Percentiles rank a stretch among this genome's conserved stretches.
Evolutionary conservation across 208 protist genomes (phyloP).

Genomic region (Lotmaria passim): DNA sequence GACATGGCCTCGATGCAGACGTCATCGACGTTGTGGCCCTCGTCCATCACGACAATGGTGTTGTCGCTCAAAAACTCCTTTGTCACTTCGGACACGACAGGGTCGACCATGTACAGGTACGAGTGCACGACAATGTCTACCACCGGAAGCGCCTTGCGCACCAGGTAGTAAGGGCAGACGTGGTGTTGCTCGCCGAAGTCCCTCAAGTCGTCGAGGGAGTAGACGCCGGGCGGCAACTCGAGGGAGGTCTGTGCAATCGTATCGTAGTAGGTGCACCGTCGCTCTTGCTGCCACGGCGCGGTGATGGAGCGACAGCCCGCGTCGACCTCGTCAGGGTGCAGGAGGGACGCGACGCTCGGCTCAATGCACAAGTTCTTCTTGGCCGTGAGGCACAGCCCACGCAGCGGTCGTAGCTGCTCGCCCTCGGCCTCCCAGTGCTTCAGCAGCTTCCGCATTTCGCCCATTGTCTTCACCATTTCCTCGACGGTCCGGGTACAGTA

Average conservation of each 20-base stretch:
- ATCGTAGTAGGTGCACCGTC: conserved; percentile 86
- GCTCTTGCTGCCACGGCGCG: conserved; percentile 89
- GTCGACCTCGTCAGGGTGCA: conserved; percentile 93
- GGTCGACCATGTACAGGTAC: conserved; percentile 99
- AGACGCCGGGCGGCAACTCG: conserved; percentile 94
- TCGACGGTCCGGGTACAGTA: conserved; percentile 99
- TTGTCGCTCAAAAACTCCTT: conserved; percentile 92
- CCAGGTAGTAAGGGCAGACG: conserved; percentile 97
- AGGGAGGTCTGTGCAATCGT: conserved; percentile 55
- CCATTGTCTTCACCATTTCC: conserved; percentile 98
- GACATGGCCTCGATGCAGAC: conserved; percentile 99
- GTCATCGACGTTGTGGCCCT: conserved; percentile 99
- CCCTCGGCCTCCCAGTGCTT: conserved; percentile 72
- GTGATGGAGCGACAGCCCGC: conserved; percentile 93
- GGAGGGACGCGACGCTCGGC: conserved; percentile 65
- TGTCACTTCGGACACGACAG: conserved; percentile 96
- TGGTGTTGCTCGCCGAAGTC: conserved; percentile 87
- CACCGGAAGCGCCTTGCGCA: conserved; percentile 82
- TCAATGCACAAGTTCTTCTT: conserved; percentile 98
- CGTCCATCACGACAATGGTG: conserved; percentile 99
- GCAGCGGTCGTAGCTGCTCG: conserved; percentile 55
- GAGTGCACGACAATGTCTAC: conserved; percentile 98
- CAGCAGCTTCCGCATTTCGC: conserved; percentile 92
- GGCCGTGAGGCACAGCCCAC: conserved; percentile 86
- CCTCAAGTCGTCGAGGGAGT: conserved; percentile 96